Conservation (phyloP, 1,284 basidiomycete genomes). For the Fistulinella staudtii region DNA sequence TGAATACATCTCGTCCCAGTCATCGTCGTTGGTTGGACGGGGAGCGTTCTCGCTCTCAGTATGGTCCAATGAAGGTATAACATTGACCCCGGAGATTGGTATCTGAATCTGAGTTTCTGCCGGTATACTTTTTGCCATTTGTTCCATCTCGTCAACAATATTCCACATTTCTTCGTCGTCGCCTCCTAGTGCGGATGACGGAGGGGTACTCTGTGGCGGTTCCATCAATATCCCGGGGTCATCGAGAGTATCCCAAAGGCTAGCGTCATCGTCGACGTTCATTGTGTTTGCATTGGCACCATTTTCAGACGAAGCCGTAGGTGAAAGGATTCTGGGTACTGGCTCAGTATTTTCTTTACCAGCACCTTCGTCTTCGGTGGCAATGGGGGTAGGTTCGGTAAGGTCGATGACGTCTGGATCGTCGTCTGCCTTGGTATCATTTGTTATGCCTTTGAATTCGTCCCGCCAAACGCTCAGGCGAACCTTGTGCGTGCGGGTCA, state of each 20-base stretch:
- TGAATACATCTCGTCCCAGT: conserved; percentile 53
- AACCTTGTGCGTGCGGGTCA: conserved; percentile 43
- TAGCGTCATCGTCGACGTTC: conserved; percentile 51
- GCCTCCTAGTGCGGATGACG: conserved; percentile 20
- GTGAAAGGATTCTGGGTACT: neutral
- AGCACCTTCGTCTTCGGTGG: conserved; percentile 12
- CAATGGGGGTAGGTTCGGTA: conserved; percentile 25
- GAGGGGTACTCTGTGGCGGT: conserved; percentile 6
- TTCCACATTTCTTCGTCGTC: conserved; percentile 70
- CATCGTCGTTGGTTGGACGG: conserved; percentile 35
- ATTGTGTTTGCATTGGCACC: conserved; percentile 15
- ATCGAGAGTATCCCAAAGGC: conserved; percentile 47
- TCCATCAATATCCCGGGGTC: conserved; percentile 12
- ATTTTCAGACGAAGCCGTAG: conserved; percentile 16
- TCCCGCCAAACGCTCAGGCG: conserved; percentile 72
- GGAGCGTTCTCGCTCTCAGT: conserved; percentile 10
- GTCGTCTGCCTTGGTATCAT: conserved; percentile 33
- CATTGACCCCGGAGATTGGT: conserved; percentile 22
- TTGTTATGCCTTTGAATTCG: conserved; percentile 55
- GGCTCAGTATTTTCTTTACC: conserved; percentile 19
- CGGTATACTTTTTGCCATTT: conserved; percentile 6
- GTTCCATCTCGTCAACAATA: conserved; percentile 47
- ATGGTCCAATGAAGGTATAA: conserved; percentile 27
- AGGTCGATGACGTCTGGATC: conserved; percentile 30
- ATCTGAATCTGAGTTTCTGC: conserved; percentile 8